Evolutionary conservation across 441 rosid genomes (phyloP).

Genomic region (Brassica hybrid): DNA sequence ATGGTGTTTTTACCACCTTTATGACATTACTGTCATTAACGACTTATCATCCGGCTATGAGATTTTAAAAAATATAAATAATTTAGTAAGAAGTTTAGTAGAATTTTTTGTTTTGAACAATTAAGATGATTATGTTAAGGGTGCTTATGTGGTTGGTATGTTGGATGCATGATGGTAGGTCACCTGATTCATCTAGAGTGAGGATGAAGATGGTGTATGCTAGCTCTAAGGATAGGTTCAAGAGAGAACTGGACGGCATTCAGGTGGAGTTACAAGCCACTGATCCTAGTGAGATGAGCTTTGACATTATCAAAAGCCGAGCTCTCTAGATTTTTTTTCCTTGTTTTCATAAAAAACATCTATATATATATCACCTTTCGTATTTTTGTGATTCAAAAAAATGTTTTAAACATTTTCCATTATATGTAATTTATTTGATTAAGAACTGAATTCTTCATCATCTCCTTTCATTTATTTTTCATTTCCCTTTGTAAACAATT

Average conservation of each 20-base stretch:
- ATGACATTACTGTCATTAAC: no score
- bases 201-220: conserved; percentile 49
- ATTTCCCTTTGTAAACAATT: background rate
- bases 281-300: conserved; percentile 47
- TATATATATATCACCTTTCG: background rate
- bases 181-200: conserved; percentile 44
- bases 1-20: no score
- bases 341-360: background rate
- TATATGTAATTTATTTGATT: conserved; percentile 28
- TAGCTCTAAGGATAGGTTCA: conserved; percentile 45
- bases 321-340: conserved; percentile 34
- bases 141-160: background rate
- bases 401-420: background rate
- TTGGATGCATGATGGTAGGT: conserved; percentile 29
- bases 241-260: conserved; percentile 45
- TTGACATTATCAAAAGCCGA: conserved; percentile 43
- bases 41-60: no score
- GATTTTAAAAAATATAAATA: no score
- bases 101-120: no score
- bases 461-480: conserved; percentile 10
- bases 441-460: background rate
- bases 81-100: no score
- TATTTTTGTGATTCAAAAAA: background rate
- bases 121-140: background rate
- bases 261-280: conserved; percentile 48